Evolutionary conservation across 169 alveolate species (phyloP), one percentile per base, ranked within the genome.

Genomic region (Amoebophrya sp.): DNA sequence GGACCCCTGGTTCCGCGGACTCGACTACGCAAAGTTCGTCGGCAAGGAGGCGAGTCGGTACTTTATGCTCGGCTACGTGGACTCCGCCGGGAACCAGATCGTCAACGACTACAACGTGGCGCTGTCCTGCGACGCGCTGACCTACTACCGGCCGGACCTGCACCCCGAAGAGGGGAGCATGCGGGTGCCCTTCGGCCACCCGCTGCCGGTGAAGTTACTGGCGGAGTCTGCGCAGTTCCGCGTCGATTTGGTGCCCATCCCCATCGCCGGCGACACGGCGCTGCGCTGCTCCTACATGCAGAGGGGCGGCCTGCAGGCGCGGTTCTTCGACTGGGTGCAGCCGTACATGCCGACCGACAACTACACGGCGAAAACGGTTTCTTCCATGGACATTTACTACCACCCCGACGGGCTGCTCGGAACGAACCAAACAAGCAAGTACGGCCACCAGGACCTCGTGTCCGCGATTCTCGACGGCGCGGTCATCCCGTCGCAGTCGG

Each of bases 391-490:
- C 83, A 66, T 66, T 3, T 66, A 66, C 83, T 66, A 66, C 83
- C 83, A 66, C 35, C 83, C 83, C 35, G 83, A 66, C 83, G 83
- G 83, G 29, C 18, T 12, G 35, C 1, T 66, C 35, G 83, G 83
- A 2, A 66, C 83, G 39, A 66, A 66, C 83, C 2, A 66, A 2
- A 12, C 38, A 0, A 0, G 10, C 29, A 66, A 66, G 83, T 66
- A 66, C 83, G 83, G 83, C 32, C 83, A 66, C 83, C 83, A 66
- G 83, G 83, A 66, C 35, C 83, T 66, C 83, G 83, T 66, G 83
- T 66, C 83, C 35, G 83, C 83, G 35, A 66, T 66, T 66, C 18
- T 66, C 7, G 83, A 66, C 83, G 83, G 83, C 10, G 83, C 83
- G 7, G 83, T 66, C 7, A 25, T 66, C 35, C 83, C 83, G 10